Conservation (phyloP, 768 basidiomycete species). For the Clathrus columnatus region DNA sequence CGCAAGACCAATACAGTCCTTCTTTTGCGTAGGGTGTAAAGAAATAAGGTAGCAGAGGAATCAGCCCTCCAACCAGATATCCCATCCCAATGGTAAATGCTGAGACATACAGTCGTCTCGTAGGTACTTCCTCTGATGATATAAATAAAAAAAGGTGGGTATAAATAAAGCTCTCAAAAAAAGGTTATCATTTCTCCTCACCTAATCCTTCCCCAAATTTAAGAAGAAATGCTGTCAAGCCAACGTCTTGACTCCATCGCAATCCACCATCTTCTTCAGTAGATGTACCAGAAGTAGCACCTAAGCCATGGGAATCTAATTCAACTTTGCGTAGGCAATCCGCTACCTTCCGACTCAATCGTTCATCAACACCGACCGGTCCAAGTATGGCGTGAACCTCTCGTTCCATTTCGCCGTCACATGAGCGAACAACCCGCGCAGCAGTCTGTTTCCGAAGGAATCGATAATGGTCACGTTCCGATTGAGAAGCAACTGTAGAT, state of each 20-base stretch:
- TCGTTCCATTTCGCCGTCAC: conserved; percentile 92
- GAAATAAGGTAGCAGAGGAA: conserved; percentile 91
- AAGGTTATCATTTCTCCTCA: conserved; percentile 26
- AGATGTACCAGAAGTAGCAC: conserved; percentile 15
- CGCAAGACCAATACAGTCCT: conserved; percentile 62
- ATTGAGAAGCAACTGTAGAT: conserved; percentile 71
- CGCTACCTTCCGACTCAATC: conserved; percentile 70
- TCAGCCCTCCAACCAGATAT: conserved; percentile 86
- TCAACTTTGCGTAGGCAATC: conserved; percentile 64
- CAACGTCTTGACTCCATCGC: conserved; percentile 69
- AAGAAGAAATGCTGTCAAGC: conserved; percentile 86
- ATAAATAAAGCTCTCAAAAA: background rate
- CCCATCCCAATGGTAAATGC: conserved; percentile 94
- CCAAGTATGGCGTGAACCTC: conserved; percentile 85
- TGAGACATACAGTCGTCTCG: conserved; percentile 74
- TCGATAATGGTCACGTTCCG: conserved; percentile 91
- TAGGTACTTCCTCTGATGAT: conserved; percentile 88
- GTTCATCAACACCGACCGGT: conserved; percentile 83
- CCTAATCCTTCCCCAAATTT: conserved; percentile 94
- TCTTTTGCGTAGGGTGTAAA: conserved; percentile 65
- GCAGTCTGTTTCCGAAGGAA: conserved; percentile 69
- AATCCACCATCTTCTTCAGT: conserved; percentile 52
- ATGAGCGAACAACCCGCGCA: conserved; percentile 78
- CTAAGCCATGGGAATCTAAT: conserved; percentile 25
- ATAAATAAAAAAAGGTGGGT: background rate